Conservation (phyloP, 805 yeast genomes). For the Scheffersomyces spartinae region DNA sequence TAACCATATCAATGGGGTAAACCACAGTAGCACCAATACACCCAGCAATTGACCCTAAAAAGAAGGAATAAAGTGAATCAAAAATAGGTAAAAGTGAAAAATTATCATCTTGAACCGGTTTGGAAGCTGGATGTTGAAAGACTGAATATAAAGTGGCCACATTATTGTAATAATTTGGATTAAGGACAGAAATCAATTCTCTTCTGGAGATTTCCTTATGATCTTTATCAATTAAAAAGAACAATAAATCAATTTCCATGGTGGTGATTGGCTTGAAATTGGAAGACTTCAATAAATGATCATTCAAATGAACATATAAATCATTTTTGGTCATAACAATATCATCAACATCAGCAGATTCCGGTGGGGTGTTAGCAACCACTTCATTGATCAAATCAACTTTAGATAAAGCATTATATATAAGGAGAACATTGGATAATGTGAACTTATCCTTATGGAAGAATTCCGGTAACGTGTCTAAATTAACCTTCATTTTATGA, state of each 20-base stretch:
- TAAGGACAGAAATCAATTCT: slow-evolving; percentile 36
- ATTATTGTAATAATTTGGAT: slow-evolving; percentile 41
- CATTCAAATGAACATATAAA: slow-evolving; percentile 30
- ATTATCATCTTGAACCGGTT: slow-evolving; percentile 25
- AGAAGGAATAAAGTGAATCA: slow-evolving; percentile 77
- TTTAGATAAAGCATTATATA: slow-evolving; percentile 28
- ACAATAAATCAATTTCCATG: slow-evolving; percentile 28
- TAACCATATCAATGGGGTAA: slow-evolving; percentile 91
- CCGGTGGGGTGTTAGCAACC: slow-evolving; percentile 34
- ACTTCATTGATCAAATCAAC: slow-evolving; percentile 34
- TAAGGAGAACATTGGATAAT: slow-evolving; percentile 26
- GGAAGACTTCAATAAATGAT: slow-evolving; percentile 30
- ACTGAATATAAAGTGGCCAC: slow-evolving; percentile 21
- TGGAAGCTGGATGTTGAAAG: slow-evolving; percentile 31
- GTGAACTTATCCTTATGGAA: slow-evolving; percentile 21
- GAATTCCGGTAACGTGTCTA: slow-evolving; percentile 22
- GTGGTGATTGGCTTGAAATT: slow-evolving; percentile 31
- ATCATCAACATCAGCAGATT: slow-evolving; percentile 27
- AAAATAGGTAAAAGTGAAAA: slow-evolving; percentile 35
- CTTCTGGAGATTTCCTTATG: slow-evolving; percentile 29
- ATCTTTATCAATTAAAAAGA: slow-evolving; percentile 25
- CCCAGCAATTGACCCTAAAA: slow-evolving; percentile 91
- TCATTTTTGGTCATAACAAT: slow-evolving; percentile 29
- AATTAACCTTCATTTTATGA: slow-evolving; percentile 22
- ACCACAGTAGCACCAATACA: slow-evolving; percentile 98